phyloP scores from a whole-genome alignment of 768 basidiomycete species.

The Phlebiopsis gigantea region DNA sequence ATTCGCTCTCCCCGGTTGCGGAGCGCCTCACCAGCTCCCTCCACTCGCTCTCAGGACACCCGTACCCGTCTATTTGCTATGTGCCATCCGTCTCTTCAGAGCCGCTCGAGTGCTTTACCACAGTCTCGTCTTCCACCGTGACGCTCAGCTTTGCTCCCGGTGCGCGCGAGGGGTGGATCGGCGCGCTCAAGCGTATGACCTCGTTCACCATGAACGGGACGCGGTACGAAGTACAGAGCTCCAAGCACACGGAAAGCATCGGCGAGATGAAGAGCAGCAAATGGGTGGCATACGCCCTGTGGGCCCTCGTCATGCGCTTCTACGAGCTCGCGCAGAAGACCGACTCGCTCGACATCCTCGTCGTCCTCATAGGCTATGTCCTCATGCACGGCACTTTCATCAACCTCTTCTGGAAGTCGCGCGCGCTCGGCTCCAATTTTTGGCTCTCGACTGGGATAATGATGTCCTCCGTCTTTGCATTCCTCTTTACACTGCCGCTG shows the following conservation, averaged over 20 bases:
- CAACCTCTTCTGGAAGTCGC: conserved; percentile 82
- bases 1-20: conserved; percentile 47
- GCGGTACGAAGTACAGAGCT: conserved; percentile 46
- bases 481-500: conserved; percentile 77
- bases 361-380: conserved; percentile 89
- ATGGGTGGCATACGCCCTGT: conserved; percentile 86
- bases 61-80: conserved; percentile 52
- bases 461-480: conserved; percentile 73
- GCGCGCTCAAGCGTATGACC: conserved; percentile 29
- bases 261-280: conserved; percentile 74
- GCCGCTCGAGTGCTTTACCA: conserved; percentile 36
- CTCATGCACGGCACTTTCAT: conserved; percentile 96
- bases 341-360: conserved; percentile 91
- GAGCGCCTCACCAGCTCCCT: conserved; percentile 39
- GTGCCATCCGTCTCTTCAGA: conserved; percentile 21
- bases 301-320: conserved; percentile 73
- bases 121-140: conserved; percentile 34
- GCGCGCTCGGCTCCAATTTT: conserved; percentile 74
- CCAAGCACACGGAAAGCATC: conserved; percentile 37
- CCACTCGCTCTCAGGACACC: conserved; percentile 36
- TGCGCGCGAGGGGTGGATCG: conserved; percentile 45
- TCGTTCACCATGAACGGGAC: conserved; percentile 30
- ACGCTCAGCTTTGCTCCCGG: conserved; percentile 49
- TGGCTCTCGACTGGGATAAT: conserved; percentile 75
- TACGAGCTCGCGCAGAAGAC: conserved; percentile 90